Base-by-base conservation (phyloP, 2,329 filamentous ascomycete species). In the Ophiostoma tasmaniense region DNA sequence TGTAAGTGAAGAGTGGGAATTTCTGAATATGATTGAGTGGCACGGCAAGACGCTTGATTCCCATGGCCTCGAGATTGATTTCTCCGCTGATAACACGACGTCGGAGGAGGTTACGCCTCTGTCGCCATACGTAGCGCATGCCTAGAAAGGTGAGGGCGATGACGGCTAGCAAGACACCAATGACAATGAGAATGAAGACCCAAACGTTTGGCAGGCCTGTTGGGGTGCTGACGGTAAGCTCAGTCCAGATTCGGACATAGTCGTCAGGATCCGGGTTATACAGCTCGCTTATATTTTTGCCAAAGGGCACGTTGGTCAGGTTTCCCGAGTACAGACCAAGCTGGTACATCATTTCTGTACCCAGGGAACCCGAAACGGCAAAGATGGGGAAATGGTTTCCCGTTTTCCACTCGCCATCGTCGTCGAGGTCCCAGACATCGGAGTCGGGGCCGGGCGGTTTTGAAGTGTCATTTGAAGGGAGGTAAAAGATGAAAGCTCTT, bases 61-160 rank as follows among this genome's bases (percentile, higher is more conserved):
- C 93, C 73, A 97, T 84, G 2, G 87, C 88, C 78, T 97, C 93
- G 2, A 97, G 82, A 75, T 97, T 91, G 25, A 96, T 88, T 73
- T 97, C 90, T 67, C 94, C 93, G 8, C 82, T 83, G 70, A 87
- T 83, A 20, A 97, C 89, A 14, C 93, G 87, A 65, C 86, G 84
- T 66, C 87, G 86, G 13, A 98, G 80, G 1, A 82, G 82, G 30
- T 83, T 83, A 10, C 93, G 87, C 37, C 92, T 87, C 65, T 87
- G 84, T 45, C 87, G 85, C 76, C 96, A 92, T 37, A 95, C 81
- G 28, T 89, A 81, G 74, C 95, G 92, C 90, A 95, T 96, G 67
- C 84, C 80, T 55, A 88, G 76, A 1, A 87, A 95, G 0, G 88
- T 92, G 13, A 81, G 78, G 2, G 84, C 82, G 59, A 96, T 85